Evolutionary conservation across 352 stramenopile species (phyloP).

Genomic region (Globisporangium irregulare): DNA sequence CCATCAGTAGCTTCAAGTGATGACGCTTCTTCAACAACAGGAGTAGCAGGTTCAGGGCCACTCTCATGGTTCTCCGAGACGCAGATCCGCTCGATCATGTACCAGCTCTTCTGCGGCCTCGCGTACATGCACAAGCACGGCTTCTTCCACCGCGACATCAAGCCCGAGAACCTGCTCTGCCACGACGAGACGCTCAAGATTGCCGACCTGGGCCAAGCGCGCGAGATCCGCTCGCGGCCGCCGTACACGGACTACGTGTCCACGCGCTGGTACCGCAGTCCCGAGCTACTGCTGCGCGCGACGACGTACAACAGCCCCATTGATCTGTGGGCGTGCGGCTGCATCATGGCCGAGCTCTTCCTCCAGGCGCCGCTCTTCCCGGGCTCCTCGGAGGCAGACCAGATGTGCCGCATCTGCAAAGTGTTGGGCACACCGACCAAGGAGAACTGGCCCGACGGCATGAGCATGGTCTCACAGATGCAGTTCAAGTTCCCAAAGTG

Average conservation of each 20-base stretch:
- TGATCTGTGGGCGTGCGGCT: slow-evolving; percentile 82
- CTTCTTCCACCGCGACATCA: slow-evolving; percentile 84
- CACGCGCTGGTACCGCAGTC: slow-evolving; percentile 78
- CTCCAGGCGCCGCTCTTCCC: slow-evolving; percentile 69
- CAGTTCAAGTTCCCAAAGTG: slow-evolving; percentile 93
- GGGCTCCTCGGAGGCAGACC: slow-evolving; percentile 92
- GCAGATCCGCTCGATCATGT: slow-evolving; percentile 75
- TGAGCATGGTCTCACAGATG: slow-evolving; percentile 86
- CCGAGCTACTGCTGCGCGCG: slow-evolving; percentile 60
- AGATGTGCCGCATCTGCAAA: slow-evolving; percentile 95
- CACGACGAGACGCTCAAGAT: slow-evolving; percentile 70
- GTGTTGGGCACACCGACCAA: slow-evolving; percentile 90
- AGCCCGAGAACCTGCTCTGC: slow-evolving; percentile 73
- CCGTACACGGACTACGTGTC: slow-evolving; percentile 76
- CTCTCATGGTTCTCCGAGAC: slow-evolving; percentile 45
- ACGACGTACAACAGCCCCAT: slow-evolving; percentile 78
- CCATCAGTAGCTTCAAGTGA: neutral
- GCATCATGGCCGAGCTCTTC: slow-evolving; percentile 79
- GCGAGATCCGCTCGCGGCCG: slow-evolving; percentile 67
- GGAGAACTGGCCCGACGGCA: slow-evolving; percentile 89
- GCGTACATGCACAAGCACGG: slow-evolving; percentile 84
- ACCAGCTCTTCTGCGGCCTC: slow-evolving; percentile 72
- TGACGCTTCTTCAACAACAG: slow-evolving; percentile 9
- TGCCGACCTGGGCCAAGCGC: slow-evolving; percentile 66
- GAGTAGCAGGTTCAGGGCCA: neutral